Conservation (phyloP, 176 grass and related monocot genomes). For the Oryza officinalis region DNA sequence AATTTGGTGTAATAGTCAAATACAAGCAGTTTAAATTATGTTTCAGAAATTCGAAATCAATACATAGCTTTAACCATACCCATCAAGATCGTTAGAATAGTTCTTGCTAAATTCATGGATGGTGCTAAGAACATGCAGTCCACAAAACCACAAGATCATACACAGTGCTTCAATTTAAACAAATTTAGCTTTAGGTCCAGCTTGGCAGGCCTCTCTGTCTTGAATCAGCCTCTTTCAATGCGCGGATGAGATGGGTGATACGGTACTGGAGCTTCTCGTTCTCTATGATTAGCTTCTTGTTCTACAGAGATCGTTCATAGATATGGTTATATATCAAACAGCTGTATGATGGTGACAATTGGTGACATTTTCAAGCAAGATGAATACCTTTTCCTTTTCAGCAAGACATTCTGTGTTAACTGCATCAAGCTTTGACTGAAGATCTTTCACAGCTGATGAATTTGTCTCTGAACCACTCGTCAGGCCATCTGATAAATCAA, state of each 20-base stretch:
- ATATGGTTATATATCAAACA: conserved; percentile 7
- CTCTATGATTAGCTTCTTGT: conserved; percentile 61
- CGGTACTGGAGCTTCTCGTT: conserved; percentile 80
- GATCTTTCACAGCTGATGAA: conserved; percentile 56
- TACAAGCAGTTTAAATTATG: not conserved
- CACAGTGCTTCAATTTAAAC: not conserved
- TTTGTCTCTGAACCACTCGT: conserved; percentile 33
- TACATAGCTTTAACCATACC: not conserved
- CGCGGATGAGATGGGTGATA: conserved; percentile 63
- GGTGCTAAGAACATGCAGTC: too few relatives aligned
- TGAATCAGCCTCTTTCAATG: conserved; percentile 59
- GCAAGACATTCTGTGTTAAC: conserved; percentile 40
- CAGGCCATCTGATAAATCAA: conserved; percentile 40
- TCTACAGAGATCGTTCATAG: conserved; percentile 49
- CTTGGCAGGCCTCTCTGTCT: conserved; percentile 39
- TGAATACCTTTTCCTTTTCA: conserved; percentile 64
- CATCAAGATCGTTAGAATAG: not conserved
- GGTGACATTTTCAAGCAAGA: not conserved
- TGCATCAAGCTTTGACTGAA: conserved; percentile 56
- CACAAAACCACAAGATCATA: not conserved
- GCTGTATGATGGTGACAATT: not conserved
- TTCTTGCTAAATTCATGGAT: not conserved
- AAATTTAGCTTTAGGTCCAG: not conserved
- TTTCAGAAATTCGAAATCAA: not conserved
- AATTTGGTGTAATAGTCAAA: not conserved